Conservation (phyloP, 495 filamentous ascomycete genomes). For the Massariosphaeria phaeospora region DNA sequence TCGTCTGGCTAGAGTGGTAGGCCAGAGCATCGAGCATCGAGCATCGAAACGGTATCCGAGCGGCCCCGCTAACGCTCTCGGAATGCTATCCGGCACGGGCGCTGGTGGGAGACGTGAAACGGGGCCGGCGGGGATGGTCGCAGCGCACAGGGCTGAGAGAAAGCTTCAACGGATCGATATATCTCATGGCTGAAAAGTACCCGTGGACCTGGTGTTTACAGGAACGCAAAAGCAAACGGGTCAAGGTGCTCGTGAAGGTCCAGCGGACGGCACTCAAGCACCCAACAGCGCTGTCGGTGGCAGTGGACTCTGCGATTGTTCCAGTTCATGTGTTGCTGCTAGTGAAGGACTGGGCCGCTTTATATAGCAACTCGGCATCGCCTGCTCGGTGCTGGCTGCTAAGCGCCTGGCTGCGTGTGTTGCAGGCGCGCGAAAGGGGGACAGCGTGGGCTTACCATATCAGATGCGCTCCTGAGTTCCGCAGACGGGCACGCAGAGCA, state of each 20-base stretch:
- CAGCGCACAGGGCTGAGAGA: conserved; percentile 18
- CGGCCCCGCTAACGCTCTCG: not conserved
- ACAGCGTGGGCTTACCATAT: not conserved
- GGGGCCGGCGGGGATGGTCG: conserved; percentile 8
- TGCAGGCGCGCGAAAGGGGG: not conserved
- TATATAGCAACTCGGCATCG: conserved; percentile 16
- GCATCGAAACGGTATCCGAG: not conserved
- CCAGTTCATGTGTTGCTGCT: conserved; percentile 7
- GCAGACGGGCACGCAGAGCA: no score
- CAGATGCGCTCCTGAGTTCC: no score
- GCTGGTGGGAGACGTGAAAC: not conserved
- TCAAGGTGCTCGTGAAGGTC: no score
- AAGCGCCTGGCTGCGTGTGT: conserved; percentile 16
- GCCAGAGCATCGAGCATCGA: no score
- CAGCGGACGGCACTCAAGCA: no score
- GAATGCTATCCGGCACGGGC: not conserved
- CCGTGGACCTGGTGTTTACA: no score
- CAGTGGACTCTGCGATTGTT: no score
- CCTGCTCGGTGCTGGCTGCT: conserved; percentile 7
- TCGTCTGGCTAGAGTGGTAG: no score
- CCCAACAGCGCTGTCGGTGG: no score
- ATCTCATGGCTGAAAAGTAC: no score
- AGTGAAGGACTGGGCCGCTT: conserved; percentile 11
- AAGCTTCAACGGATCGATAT: not conserved
- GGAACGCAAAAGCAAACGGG: no score